Base-by-base conservation (phyloP, 371 early-diverging fungal genomes). In the Rhizomucor pusillus region DNA sequence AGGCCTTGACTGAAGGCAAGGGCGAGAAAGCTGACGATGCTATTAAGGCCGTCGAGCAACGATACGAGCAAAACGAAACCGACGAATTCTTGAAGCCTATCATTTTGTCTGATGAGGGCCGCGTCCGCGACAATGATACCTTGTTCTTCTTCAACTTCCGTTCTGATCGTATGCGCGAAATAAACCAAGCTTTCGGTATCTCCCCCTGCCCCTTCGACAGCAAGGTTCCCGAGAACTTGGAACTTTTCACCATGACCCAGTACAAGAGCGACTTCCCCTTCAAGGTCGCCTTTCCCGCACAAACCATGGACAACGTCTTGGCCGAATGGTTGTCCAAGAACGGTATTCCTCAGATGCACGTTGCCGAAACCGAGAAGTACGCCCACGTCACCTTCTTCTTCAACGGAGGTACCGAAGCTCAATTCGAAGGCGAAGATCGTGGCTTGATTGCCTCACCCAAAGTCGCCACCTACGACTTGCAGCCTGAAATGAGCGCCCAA, bases 331-430 rank as follows among this genome's bases (percentile, higher is more conserved):
- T 99, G 46, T 86, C 87, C 62, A 87, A 88, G 75, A 77, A 89
- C 56, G 73, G 79, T 18, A 72, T 95, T 35, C 81, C 88, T 19
- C 99, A 99, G 79, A 85, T 88, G 73, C 98, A 98, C 73, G 85
- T 99, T 59, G 98, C 93, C 33, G 99, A 99, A 78, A 99, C 99
- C 10, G 99, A 99, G 71, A 99, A 99, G 82, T 98, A 97, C 73
- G 99, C 99, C 19, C 99, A 99, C 76, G 99, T 99, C 36, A 99
- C 99, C 48, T 99, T 99, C 89, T 99, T 99, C 91, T 99, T 99
- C 84, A 99, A 99, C 79, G 99, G 99, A 52, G 99, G 99, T 41
- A 79, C 88, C 25, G 99, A 98, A 74, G 87, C 88, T 41, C 90
- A 91, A 67, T 97, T 91, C 73, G 55, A 71, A 29, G 72, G 73